phyloP scores from a whole-genome alignment of 2,329 filamentous ascomycete species.

The Clathrospora elynae region DNA sequence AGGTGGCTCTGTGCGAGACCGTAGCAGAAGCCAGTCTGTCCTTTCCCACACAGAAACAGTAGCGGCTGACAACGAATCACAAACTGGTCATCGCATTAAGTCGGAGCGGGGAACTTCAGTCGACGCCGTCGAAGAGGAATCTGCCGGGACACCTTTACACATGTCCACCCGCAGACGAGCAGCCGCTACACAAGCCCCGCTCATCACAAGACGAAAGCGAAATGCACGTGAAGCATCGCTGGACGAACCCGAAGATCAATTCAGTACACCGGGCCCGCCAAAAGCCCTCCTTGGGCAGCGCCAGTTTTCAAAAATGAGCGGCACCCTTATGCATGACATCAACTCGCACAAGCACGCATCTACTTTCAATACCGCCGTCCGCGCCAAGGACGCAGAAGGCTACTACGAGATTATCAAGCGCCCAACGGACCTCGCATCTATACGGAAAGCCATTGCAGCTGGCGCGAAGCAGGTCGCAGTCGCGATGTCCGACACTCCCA shows the following conservation, averaged over 20 bases:
- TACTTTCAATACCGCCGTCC: slow-evolving; percentile 57
- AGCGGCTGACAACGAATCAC: slow-evolving; percentile 49
- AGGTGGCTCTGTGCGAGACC: slow-evolving; percentile 51
- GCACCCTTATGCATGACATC: slow-evolving; percentile 58
- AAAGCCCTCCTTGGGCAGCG: slow-evolving; percentile 52
- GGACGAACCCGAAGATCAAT: slow-evolving; percentile 39
- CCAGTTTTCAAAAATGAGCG: slow-evolving; percentile 56
- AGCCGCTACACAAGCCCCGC: slow-evolving; percentile 25
- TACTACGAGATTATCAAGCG: slow-evolving; percentile 59
- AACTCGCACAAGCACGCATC: slow-evolving; percentile 58
- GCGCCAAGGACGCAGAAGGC: slow-evolving; percentile 56
- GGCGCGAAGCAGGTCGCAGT: slow-evolving; percentile 64
- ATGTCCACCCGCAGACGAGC: slow-evolving; percentile 40
- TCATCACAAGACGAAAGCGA: slow-evolving; percentile 51
- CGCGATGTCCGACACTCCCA: slow-evolving; percentile 60
- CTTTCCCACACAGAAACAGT: slow-evolving; percentile 53
- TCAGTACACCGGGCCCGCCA: slow-evolving; percentile 32
- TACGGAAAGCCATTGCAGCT: slow-evolving; percentile 55
- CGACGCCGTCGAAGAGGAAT: slow-evolving; percentile 49
- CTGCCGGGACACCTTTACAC: slow-evolving; percentile 36
- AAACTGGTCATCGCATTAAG: slow-evolving; percentile 51
- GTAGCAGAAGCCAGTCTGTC: slow-evolving; percentile 57
- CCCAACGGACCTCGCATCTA: slow-evolving; percentile 58
- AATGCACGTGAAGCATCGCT: slow-evolving; percentile 41
- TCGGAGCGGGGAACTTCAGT: slow-evolving; percentile 55